Percentiles rank a stretch among this genome's conserved stretches.
Evolutionary conservation across 257 asterid genomes (phyloP).

Genomic region (Echites panduratus): DNA sequence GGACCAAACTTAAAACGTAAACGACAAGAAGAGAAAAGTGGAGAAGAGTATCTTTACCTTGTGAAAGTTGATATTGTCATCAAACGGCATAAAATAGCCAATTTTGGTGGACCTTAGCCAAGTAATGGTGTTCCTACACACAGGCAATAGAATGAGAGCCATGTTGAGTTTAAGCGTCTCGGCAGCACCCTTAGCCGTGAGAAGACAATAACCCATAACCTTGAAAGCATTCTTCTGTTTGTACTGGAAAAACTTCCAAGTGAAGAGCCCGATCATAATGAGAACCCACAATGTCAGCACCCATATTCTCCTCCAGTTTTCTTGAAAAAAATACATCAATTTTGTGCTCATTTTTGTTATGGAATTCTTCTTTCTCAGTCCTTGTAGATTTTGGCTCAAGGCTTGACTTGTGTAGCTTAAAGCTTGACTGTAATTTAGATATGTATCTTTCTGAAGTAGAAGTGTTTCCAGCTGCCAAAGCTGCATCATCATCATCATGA

Average conservation of each 20-base stretch:
- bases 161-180: conserved; percentile 89
- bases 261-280: conserved; percentile 74
- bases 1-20: conserved; percentile 23
- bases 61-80: conserved; percentile 94
- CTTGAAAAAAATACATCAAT: conserved; percentile 49
- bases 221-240: conserved; percentile 55
- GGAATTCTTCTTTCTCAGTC: conserved; percentile 55
- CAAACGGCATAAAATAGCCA: conserved; percentile 69
- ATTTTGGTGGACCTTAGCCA: conserved; percentile 81
- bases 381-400: conserved; percentile 86
- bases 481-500: conserved; percentile 59
- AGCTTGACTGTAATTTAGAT: conserved; percentile 92
- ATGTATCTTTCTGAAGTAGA: conserved; percentile 88
- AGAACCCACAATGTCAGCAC: conserved; percentile 60
- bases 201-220: conserved; percentile 86
- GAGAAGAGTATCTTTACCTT: conserved; percentile 43
- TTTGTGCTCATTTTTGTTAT: conserved; percentile 48
- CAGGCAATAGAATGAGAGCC: conserved; percentile 92
- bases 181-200: conserved; percentile 94
- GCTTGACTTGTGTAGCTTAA: conserved; percentile 98
- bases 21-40: conserved; percentile 23
- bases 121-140: conserved; percentile 86
- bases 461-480: conserved; percentile 99
- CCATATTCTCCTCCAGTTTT: conserved; percentile 90
- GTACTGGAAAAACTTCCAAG: conserved; percentile 82